Evolutionary conservation across 1,284 basidiomycete genomes (phyloP).

Genomic region (Ustilago sp.): DNA sequence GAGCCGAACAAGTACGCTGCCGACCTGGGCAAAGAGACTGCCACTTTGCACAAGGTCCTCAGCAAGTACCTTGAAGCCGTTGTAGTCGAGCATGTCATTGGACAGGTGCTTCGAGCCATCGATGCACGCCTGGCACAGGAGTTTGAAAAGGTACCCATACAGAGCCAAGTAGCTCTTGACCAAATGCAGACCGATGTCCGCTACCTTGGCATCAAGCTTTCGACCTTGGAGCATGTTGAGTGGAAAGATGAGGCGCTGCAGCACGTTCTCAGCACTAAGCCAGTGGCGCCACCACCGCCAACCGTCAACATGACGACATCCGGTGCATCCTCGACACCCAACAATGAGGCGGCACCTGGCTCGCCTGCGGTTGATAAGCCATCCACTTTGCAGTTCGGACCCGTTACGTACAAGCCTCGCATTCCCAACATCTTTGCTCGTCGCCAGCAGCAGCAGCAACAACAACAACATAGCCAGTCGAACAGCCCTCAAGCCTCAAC

Average conservation of each 20-base stretch:
- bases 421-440: constrained; percentile 51
- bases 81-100: constrained; percentile 58
- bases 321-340: constrained; percentile 30
- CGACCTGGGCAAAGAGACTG: constrained; percentile 91
- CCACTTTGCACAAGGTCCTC: constrained; percentile 94
- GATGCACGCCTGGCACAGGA: constrained; percentile 57
- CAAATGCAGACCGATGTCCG: constrained; percentile 53
- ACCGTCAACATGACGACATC: constrained; percentile 25
- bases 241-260: constrained; percentile 58
- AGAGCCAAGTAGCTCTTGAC: constrained; percentile 37
- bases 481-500: constrained; percentile 35
- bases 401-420: constrained; percentile 45
- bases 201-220: constrained; percentile 56
- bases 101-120: constrained; percentile 59
- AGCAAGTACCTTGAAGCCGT: constrained; percentile 80
- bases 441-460: constrained; percentile 41
- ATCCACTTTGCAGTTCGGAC: constrained; percentile 30
- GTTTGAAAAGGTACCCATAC: constrained; percentile 53
- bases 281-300: constrained; percentile 18
- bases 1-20: constrained; percentile 84
- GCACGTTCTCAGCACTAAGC: constrained; percentile 39
- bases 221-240: constrained; percentile 50
- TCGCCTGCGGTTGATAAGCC: constrained; percentile 40
- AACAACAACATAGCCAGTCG: constrained; percentile 31
- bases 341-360: constrained; percentile 28